Evolutionary conservation across 768 basidiomycete species (phyloP), one percentile per base, ranked within the genome.

Genomic region (Neoboletus magnificus): DNA sequence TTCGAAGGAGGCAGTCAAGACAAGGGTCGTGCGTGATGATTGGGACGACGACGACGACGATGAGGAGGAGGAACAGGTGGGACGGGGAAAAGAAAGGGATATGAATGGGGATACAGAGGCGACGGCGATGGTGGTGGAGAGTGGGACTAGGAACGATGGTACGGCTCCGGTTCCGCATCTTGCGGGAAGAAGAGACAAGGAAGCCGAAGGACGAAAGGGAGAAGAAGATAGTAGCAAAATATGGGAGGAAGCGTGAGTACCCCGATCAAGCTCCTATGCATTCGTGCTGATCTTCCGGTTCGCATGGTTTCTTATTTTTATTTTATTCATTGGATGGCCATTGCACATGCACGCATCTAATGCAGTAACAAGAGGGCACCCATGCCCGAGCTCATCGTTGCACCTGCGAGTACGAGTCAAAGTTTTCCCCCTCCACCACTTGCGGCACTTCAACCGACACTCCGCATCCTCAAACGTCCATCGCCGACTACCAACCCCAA

Each of bases 401-500:
- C 76, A 0, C 62, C 67, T 4, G 68, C 77, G 15, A 71, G 70
- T 52, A 74, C 76, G 9, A 61, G 73, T 11, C 66, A 72, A 15
- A 69, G 72, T 0, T 64, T 76, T 4, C 65, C 80, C 1, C 79
- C 85, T 1, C 80, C 77, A 1, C 84, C 83, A 3, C 70, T 77
- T 5, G 76, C 79, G 3, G 84, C 82, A 0, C 76, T 90, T 58
- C 84, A 86, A 48, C 80, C 84, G 10, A 68, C 80, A 10, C 75
- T 90, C 62, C 83, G 83, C 37, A 90, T 91, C 53, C 78, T 91
- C 15, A 91, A 89, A 68, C 85, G 89, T 7, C 85, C 85, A 1
- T 73, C 82, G 4, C 66, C 67, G 10, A 56, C 44, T 23, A 7
- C 51, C 7, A 36, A 12, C 8, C 9, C 9, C 8, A 29, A 11